Conservation (phyloP, 1,139 yeast genomes). For the Arxiozyma telluris region DNA sequence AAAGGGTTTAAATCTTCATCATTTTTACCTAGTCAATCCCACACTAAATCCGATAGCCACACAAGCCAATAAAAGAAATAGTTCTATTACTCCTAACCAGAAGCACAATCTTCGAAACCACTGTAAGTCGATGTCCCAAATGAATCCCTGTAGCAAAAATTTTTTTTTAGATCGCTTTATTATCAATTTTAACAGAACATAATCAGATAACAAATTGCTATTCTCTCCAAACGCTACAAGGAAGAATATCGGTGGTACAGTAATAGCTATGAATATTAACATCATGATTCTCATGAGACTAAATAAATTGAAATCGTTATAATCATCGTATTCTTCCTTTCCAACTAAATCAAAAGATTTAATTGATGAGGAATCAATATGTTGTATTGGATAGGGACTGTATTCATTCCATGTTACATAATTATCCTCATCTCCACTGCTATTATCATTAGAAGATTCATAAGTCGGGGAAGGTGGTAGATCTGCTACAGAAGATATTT, state of each 20-base stretch:
- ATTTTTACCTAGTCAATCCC: conserved; percentile 22
- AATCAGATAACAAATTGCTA: conserved; percentile 12
- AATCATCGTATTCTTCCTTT: neutral
- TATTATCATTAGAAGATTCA: neutral
- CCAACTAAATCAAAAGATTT: conserved; percentile 10
- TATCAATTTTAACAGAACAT: conserved; percentile 17
- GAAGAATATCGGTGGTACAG: conserved; percentile 26
- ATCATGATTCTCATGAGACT: conserved; percentile 15
- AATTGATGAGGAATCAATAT: conserved; percentile 13
- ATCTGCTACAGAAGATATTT: neutral
- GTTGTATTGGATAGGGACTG: conserved; percentile 14
- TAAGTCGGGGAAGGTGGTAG: conserved; percentile 3
- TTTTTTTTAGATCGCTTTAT: conserved; percentile 15
- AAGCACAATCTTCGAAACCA: conserved; percentile 24
- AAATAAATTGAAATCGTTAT: conserved; percentile 13
- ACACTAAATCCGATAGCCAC: conserved; percentile 33
- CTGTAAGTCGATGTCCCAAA: conserved; percentile 22
- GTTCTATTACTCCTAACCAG: conserved; percentile 17
- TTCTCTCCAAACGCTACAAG: conserved; percentile 18
- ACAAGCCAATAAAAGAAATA: conserved; percentile 23
- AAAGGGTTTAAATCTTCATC: neutral
- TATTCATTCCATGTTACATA: conserved; percentile 1
- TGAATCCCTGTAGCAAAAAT: conserved; percentile 18
- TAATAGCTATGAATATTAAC: conserved; percentile 14
- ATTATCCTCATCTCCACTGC: conserved; percentile 5